Base-by-base conservation (phyloP, 2,329 filamentous ascomycete species). In the Monosporascus sp. region DNA sequence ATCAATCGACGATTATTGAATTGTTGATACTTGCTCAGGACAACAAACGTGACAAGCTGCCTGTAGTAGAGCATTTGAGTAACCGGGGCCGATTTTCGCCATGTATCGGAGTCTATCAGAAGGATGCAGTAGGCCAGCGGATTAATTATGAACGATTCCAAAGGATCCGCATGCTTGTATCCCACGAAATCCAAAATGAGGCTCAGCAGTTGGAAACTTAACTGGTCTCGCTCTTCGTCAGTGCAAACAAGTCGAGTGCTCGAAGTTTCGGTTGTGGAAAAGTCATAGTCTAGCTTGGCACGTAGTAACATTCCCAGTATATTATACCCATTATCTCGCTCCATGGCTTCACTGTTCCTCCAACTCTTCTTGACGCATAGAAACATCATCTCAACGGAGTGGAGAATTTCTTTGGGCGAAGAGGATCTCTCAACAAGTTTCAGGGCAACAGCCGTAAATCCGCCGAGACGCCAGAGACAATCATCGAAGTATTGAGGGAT, bases 311-410 rank as follows among this genome's bases (percentile, higher is more conserved):
- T 85, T 41, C 88, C 88, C 49, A 99, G 74, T 37, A 97, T 89
- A 25, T 89, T 88, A 67, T 97, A 99, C 0, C 93, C 95, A 60
- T 95, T 94, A 55, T 96, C 91, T 63, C 89, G 86, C 70, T 99
- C 94, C 88, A 99, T 97, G 25, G 94, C 92, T 68, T 99, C 95
- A 61, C 94, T 97, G 60, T 97, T 97, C 58, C 94, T 83, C 94
- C 95, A 99, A 67, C 89, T 97, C 58, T 89, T 87, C 60, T 89
- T 87, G 49, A 97, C 88, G 55, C 89, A 90, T 59, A 89, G 84
- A 57, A 97, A 91, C 25, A 96, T 77, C 63, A 95, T 88, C 63
- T 95, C 85, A 3, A 95, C 85, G 1, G 92, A 85, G 51, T 89
- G 81, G 9, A 92, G 74, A 27, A 92, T 84, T 46, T 86, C 85